phyloP scores from a whole-genome alignment of 306 rosid species.

The Prunus davidiana region DNA sequence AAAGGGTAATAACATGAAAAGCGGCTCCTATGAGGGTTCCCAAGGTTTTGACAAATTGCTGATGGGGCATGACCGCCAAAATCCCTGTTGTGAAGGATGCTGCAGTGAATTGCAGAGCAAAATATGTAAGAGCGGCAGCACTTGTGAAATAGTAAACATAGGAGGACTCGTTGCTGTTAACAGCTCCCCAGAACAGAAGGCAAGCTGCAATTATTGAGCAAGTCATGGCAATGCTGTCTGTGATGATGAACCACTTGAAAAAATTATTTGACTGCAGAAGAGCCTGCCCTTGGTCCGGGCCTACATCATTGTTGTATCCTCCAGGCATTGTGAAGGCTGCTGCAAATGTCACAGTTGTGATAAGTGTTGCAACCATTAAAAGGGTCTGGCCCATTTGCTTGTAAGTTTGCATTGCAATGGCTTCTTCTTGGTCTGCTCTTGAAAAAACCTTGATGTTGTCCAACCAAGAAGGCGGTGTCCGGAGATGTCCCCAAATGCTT shows the following conservation, averaged over 20 bases:
- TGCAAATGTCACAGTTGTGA: conserved; percentile 2
- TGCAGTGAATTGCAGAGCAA: not conserved
- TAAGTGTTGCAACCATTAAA: conserved; percentile 2
- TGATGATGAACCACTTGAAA: not conserved
- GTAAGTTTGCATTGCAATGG: not conserved
- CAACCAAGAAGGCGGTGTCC: not conserved
- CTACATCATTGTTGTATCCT: not conserved
- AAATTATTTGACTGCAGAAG: not conserved
- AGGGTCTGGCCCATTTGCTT: not conserved
- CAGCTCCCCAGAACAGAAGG: not conserved
- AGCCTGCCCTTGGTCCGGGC: not conserved
- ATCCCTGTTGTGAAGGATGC: not conserved
- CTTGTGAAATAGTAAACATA: not conserved
- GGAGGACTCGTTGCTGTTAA: not conserved
- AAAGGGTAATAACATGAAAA: not conserved
- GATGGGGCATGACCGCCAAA: not conserved
- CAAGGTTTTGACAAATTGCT: not conserved
- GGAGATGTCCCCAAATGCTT: too few relatives aligned
- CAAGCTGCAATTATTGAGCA: conserved; percentile 3
- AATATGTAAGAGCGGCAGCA: not conserved
- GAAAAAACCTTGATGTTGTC: not conserved
- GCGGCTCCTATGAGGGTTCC: not conserved
- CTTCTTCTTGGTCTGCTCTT: not conserved
- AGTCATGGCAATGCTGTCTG: not conserved
- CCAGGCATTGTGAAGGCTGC: conserved; percentile 3